Percentiles rank a stretch among this genome's conserved stretches.
phyloP scores from a whole-genome alignment of 805 yeast genomes.

The Hagleromyces aurorensis region DNA sequence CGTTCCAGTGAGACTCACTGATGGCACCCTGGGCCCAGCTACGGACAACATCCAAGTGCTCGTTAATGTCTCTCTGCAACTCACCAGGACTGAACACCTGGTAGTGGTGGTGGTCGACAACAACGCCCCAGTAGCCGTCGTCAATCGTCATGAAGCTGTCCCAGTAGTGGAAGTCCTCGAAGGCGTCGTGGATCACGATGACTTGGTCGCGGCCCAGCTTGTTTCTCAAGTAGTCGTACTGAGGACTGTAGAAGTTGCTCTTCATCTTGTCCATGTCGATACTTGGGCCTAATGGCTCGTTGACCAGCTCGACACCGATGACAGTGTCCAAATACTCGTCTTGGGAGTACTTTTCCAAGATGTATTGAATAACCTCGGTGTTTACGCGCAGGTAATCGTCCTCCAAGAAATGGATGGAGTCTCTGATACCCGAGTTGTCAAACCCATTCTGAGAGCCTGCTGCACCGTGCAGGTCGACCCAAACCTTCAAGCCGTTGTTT shows the following conservation, averaged over 20 bases:
- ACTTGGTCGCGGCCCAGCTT: slow-evolving; percentile 42
- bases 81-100: slow-evolving; percentile 70
- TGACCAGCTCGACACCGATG: slow-evolving; percentile 74
- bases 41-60: slow-evolving; percentile 52
- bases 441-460: slow-evolving; percentile 96
- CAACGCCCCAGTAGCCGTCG: slow-evolving; percentile 51
- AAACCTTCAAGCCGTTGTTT: slow-evolving; percentile 54
- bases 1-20: slow-evolving; percentile 59
- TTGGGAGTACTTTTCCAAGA: slow-evolving; percentile 58
- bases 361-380: slow-evolving; percentile 42
- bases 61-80: slow-evolving; percentile 49
- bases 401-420: slow-evolving; percentile 43
- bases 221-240: slow-evolving; percentile 57
- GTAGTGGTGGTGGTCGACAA: slow-evolving; percentile 85
- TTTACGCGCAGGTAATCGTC: slow-evolving; percentile 47
- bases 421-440: slow-evolving; percentile 87
- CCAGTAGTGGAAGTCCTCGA: slow-evolving; percentile 55
- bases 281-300: slow-evolving; percentile 80
- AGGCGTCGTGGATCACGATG: slow-evolving; percentile 78
- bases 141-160: slow-evolving; percentile 42
- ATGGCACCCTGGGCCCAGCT: slow-evolving; percentile 39
- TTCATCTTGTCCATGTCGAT: slow-evolving; percentile 52
- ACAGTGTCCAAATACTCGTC: slow-evolving; percentile 60
- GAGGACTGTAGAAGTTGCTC: slow-evolving; percentile 47
- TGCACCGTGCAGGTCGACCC: slow-evolving; percentile 95